Evolutionary conservation across 2,329 filamentous ascomycete species (phyloP), one percentile per base, ranked within the genome.

Genomic region (Epichloe baconii): DNA sequence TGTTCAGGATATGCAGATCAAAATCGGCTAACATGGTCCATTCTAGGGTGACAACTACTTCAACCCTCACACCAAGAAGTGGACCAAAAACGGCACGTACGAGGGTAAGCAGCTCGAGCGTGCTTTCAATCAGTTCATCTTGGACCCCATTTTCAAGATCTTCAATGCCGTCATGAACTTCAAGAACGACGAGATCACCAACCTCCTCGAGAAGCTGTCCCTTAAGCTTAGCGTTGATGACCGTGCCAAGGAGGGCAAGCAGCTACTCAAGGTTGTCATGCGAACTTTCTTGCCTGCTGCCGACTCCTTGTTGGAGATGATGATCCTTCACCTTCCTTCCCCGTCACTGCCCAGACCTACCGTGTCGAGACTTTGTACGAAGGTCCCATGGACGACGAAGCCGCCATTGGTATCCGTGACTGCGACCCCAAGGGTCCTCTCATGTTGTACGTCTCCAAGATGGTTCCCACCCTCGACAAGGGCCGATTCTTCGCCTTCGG

Each of bases 381-480:
- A 81, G 93, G 93, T 81, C 93, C 93, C 64, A 67, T 77, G 54
- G 93, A 98, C 70, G 93, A 98, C 66, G 85, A 88, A 73, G 83
- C 84, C 64, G 90, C 86, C 77, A 86, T 95, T 70, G 89, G 84
- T 82, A 96, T 98, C 82, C 90, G 90, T 66, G 89, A 97, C 81
- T 97, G 93, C 73, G 88, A 98, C 73, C 80, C 91, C 74, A 95
- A 95, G 80, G 93, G 82, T 72, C 88, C 91, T 66, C 93, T 98
- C 75, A 98, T 98, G 93, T 81, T 97, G 63, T 98, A 98, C 86
- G 90, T 98, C 73, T 98, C 93, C 74, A 98, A 98, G 88, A 98
- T 98, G 93, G 93, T 98, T 68, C 93, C 93, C 67, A 98, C 93
- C 64, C 94, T 89, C 66, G 93, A 98, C 71, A 97, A 96, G 86